phyloP scores from a whole-genome alignment of 768 basidiomycete genomes.

The Tricholoma flavovirens region DNA sequence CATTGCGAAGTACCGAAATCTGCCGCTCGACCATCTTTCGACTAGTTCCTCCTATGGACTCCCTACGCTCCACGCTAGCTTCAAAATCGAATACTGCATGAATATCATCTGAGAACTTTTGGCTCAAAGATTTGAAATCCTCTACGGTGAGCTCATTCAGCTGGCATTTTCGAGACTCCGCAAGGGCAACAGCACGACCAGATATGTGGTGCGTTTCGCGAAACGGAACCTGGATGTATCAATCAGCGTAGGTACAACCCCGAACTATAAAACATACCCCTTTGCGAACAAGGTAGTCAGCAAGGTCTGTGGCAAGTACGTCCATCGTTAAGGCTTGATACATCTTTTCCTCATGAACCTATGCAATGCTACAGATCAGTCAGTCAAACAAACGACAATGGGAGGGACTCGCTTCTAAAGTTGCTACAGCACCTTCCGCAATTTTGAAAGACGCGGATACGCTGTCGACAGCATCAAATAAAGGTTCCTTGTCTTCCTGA shows the following conservation, averaged over 20 bases:
- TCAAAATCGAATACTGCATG: slow-evolving; percentile 90
- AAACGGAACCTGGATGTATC: slow-evolving; percentile 75
- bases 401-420: slow-evolving; percentile 61
- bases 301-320: slow-evolving; percentile 96
- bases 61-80: slow-evolving; percentile 85
- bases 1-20: slow-evolving; percentile 65
- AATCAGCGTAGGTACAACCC: not conserved
- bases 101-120: slow-evolving; percentile 79
- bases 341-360: slow-evolving; percentile 94
- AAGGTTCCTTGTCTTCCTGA: slow-evolving; percentile 96
- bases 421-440: slow-evolving; percentile 90
- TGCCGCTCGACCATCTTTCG: slow-evolving; percentile 80
- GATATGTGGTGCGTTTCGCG: slow-evolving; percentile 98
- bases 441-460: slow-evolving; percentile 85
- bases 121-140: slow-evolving; percentile 73
- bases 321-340: slow-evolving; percentile 88
- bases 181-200: slow-evolving; percentile 91
- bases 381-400: not conserved
- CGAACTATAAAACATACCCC: slow-evolving; percentile 56
- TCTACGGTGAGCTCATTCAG: slow-evolving; percentile 74
- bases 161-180: slow-evolving; percentile 76
- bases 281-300: slow-evolving; percentile 97
- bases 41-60: slow-evolving; percentile 91
- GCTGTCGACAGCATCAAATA: slow-evolving; percentile 92
- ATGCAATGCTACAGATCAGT: slow-evolving; percentile 1